Percentiles rank a stretch among this genome's conserved stretches.
phyloP scores from a whole-genome alignment of 208 protist genomes.

The Tritrichomonas foetus region DNA sequence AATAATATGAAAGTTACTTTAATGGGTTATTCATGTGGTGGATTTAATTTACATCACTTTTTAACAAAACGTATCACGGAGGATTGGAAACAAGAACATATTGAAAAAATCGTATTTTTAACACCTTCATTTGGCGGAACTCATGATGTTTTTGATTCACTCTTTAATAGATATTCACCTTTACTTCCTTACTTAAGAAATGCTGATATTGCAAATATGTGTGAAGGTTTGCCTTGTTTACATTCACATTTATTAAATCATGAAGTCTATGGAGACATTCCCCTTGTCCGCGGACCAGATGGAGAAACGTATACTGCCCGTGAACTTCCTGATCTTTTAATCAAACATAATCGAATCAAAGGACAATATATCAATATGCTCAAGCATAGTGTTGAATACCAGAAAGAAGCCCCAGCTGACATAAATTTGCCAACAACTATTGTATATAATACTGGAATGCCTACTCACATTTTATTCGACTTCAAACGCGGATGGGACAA shows the following conservation, averaged over 20 bases:
- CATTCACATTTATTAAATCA: not conserved
- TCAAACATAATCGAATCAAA: not conserved
- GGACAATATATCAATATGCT: not conserved
- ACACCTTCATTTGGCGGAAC: not conserved
- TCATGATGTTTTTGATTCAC: not conserved
- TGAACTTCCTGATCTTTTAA: not conserved
- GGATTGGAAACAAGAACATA: not conserved
- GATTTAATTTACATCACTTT: not conserved
- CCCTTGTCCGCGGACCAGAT: not conserved
- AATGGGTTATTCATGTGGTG: not conserved
- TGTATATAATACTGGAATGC: not conserved
- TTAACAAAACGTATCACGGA: not conserved
- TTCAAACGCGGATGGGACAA: not conserved
- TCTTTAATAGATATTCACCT: too few species aligned
- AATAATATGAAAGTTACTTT: not conserved
- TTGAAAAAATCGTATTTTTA: not conserved
- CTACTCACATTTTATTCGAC: not conserved
- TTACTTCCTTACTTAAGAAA: too few species aligned
- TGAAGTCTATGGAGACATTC: not conserved
- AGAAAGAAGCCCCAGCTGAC: not conserved
- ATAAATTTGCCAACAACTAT: not conserved
- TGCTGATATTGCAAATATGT: too few species aligned
- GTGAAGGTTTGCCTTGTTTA: too few species aligned
- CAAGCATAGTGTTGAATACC: not conserved
- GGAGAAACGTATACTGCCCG: not conserved